Percentiles rank a stretch among this genome's conserved stretches.
phyloP scores from a whole-genome alignment of 2,329 filamentous ascomycete genomes.

The Aspergillus ochraceoroseus region DNA sequence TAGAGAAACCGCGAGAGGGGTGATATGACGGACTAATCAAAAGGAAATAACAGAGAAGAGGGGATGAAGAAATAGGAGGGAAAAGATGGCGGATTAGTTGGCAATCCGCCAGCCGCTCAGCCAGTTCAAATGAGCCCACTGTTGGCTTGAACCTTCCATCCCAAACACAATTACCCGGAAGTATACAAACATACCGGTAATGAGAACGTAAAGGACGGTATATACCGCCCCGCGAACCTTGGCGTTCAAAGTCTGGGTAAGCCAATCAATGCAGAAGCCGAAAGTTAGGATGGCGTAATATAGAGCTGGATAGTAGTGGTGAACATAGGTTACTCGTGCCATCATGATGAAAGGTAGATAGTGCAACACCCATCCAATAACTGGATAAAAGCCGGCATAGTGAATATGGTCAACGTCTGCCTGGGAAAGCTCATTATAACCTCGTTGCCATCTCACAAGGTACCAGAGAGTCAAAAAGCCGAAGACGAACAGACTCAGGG shows the following conservation, averaged over 20 bases:
- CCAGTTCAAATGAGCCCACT: slow-evolving; percentile 94
- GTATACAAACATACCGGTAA: slow-evolving; percentile 77
- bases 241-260: slow-evolving; percentile 62
- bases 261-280: slow-evolving; percentile 85
- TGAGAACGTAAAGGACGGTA: slow-evolving; percentile 63
- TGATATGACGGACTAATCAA: background rate
- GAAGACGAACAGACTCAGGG: slow-evolving; percentile 69
- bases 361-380: slow-evolving; percentile 92
- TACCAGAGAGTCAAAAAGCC: slow-evolving; percentile 75
- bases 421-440: slow-evolving; percentile 74
- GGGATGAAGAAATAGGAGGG: slow-evolving; percentile 1
- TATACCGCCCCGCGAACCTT: slow-evolving; percentile 65
- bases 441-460: slow-evolving; percentile 89
- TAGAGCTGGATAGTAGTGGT: slow-evolving; percentile 97
- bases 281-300: slow-evolving; percentile 92
- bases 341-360: slow-evolving; percentile 95
- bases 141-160: slow-evolving; percentile 76
- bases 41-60: background rate
- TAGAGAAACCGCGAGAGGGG: background rate
- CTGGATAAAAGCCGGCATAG: slow-evolving; percentile 85
- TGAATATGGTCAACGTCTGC: slow-evolving; percentile 88
- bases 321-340: slow-evolving; percentile 97
- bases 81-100: slow-evolving; percentile 35
- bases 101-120: slow-evolving; percentile 79
- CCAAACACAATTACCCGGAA: slow-evolving; percentile 96